Conservation (phyloP, 2,329 filamentous ascomycete species). For the Lasiodiplodia sp. region DNA sequence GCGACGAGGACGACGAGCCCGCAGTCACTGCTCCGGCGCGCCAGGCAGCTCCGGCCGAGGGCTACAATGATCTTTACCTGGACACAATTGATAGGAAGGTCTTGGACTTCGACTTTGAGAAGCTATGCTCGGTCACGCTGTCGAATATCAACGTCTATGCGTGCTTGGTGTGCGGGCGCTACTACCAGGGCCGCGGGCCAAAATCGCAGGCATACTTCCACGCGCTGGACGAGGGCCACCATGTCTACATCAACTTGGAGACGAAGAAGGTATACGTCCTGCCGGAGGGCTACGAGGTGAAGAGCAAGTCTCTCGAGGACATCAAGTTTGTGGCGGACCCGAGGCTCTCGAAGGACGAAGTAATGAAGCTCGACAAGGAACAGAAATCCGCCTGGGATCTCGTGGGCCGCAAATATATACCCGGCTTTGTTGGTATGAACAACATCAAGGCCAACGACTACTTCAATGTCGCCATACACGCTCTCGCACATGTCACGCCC, state of each 20-base stretch:
- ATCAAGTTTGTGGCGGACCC: slow-evolving; percentile 98
- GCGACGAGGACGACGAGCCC: slow-evolving; percentile 47
- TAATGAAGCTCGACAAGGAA: slow-evolving; percentile 77
- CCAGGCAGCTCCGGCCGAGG: slow-evolving; percentile 80
- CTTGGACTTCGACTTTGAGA: slow-evolving; percentile 98
- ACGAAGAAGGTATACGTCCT: slow-evolving; percentile 90
- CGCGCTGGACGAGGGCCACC: slow-evolving; percentile 91
- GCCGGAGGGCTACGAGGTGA: slow-evolving; percentile 96
- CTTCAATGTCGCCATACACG: slow-evolving; percentile 92
- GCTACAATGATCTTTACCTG: slow-evolving; percentile 95
- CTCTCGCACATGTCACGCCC: slow-evolving; percentile 86
- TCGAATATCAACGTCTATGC: slow-evolving; percentile 99
- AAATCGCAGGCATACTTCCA: slow-evolving; percentile 98
- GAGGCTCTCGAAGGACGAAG: slow-evolving; percentile 79
- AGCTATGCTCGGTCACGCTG: slow-evolving; percentile 92
- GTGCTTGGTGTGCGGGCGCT: slow-evolving; percentile 96
- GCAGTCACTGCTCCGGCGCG: slow-evolving; percentile 61
- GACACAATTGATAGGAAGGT: slow-evolving; percentile 94
- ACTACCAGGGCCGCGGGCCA: slow-evolving; percentile 91
- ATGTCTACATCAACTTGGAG: slow-evolving; percentile 98
- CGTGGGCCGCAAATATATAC: slow-evolving; percentile 82
- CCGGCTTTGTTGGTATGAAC: slow-evolving; percentile 98
- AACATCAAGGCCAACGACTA: slow-evolving; percentile 99
- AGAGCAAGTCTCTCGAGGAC: slow-evolving; percentile 91
- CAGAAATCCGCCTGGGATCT: slow-evolving; percentile 76